Conservation (phyloP, 2,329 filamentous ascomycete species). For the Arthrocladium fulminans region DNA sequence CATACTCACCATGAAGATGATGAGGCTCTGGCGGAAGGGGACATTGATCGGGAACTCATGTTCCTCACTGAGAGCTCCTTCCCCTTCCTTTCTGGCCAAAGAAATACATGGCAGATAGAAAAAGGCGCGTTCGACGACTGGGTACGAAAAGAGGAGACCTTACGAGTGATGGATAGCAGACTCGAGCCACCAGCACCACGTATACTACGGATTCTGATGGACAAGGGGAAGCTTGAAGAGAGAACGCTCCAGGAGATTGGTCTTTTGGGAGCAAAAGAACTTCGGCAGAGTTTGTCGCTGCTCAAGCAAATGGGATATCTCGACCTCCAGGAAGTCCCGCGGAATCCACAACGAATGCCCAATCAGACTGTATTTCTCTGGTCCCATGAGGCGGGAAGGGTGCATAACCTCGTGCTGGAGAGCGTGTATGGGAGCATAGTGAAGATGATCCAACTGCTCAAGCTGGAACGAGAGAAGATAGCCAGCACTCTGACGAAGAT, state of each 20-base stretch:
- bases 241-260: slow-evolving; percentile 73
- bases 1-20: slow-evolving; percentile 46
- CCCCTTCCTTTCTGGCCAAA: slow-evolving; percentile 38
- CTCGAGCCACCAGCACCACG: slow-evolving; percentile 43
- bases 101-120: slow-evolving; percentile 71
- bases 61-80: slow-evolving; percentile 41
- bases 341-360: slow-evolving; percentile 71
- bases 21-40: slow-evolving; percentile 36
- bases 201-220: slow-evolving; percentile 71
- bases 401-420: slow-evolving; percentile 61
- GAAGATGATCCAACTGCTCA: slow-evolving; percentile 69
- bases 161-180: slow-evolving; percentile 50
- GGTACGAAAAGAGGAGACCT: slow-evolving; percentile 68
- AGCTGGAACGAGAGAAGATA: slow-evolving; percentile 63
- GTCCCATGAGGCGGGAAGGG: slow-evolving; percentile 74
- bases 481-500: slow-evolving; percentile 69
- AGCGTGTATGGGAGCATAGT: slow-evolving; percentile 86
- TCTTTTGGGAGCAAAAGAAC: slow-evolving; percentile 74
- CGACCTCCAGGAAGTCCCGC: slow-evolving; percentile 88
- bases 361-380: slow-evolving; percentile 83
- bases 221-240: slow-evolving; percentile 90
- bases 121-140: slow-evolving; percentile 63
- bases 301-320: slow-evolving; percentile 82
- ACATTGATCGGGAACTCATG: slow-evolving; percentile 36
- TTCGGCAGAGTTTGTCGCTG: slow-evolving; percentile 72